Percentiles rank a stretch among this genome's conserved stretches.
Evolutionary conservation across 148 eudicot genomes (phyloP).

Genomic region (Rhododendron griersonianum): DNA sequence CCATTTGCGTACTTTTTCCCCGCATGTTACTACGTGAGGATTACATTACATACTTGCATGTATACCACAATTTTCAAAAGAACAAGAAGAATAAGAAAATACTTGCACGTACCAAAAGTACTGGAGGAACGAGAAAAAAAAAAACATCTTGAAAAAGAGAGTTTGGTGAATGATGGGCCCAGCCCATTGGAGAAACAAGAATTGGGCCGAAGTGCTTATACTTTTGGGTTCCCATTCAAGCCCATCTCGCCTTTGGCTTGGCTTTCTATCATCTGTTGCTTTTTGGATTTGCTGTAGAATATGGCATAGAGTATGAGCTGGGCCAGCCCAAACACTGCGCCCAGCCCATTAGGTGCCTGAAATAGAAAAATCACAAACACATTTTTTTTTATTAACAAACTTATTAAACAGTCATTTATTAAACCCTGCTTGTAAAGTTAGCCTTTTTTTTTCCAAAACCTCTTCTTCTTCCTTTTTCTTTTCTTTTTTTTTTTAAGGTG

Average conservation of each 20-base stretch:
- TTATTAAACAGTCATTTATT: background rate
- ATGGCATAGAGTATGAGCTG: constrained; percentile 53
- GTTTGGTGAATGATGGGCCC: background rate
- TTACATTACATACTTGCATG: background rate
- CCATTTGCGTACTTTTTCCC: background rate
- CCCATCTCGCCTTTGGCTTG: constrained; percentile 37
- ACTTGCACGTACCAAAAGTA: background rate
- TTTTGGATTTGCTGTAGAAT: constrained; percentile 58
- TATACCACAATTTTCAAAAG: background rate
- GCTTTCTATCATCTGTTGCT: constrained; percentile 34
- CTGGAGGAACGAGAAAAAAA: background rate
- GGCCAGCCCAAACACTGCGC: constrained; percentile 49
- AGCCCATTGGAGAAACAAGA: background rate
- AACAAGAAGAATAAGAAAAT: background rate
- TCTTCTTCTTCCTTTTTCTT: no score
- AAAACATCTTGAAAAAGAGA: background rate
- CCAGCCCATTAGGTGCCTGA: constrained; percentile 72
- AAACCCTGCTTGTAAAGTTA: background rate
- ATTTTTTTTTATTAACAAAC: no score
- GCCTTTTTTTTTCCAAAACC: background rate
- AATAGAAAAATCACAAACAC: background rate
- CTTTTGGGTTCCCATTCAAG: constrained; percentile 18
- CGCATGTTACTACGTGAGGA: no score
- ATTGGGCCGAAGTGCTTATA: background rate
- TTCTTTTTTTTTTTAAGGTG: no score